phyloP scores from a whole-genome alignment of 208 protist species.

The Trypanosoma platydactyli region DNA sequence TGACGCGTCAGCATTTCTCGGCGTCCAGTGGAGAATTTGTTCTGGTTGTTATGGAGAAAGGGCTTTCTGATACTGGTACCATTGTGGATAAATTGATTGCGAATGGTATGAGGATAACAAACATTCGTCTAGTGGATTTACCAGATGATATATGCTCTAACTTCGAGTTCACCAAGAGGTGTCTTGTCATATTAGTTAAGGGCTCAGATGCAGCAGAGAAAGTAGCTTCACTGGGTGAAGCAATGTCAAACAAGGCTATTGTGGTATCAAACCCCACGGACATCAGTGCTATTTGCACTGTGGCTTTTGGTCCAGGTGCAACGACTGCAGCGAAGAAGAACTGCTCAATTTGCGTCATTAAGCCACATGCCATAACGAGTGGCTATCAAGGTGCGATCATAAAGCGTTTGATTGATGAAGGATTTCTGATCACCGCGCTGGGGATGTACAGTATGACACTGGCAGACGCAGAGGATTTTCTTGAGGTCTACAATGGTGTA shows the following conservation, averaged over 20 bases:
- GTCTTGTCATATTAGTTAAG: slow-evolving; percentile 57
- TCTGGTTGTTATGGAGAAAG: slow-evolving; percentile 54
- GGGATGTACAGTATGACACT: slow-evolving; percentile 86
- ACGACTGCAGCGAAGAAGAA: slow-evolving; percentile 84
- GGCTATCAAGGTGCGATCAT: slow-evolving; percentile 90
- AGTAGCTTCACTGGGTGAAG: slow-evolving; percentile 24
- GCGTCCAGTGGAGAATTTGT: slow-evolving; percentile 59
- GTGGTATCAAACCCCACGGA: slow-evolving; percentile 46
- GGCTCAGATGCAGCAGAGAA: slow-evolving; percentile 69
- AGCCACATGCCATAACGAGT: slow-evolving; percentile 93
- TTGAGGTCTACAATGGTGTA: slow-evolving; percentile 97
- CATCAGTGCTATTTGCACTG: slow-evolving; percentile 31
- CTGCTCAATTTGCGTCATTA: slow-evolving; percentile 94
- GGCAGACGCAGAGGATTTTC: slow-evolving; percentile 94
- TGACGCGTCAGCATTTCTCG: slow-evolving; percentile 70
- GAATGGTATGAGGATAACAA: slow-evolving; percentile 65
- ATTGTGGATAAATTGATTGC: slow-evolving; percentile 55
- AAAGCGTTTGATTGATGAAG: slow-evolving; percentile 86
- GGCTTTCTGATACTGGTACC: slow-evolving; percentile 38
- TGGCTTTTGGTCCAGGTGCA: slow-evolving; percentile 54
- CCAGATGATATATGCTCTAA: slow-evolving; percentile 40
- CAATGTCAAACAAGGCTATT: slow-evolving; percentile 38
- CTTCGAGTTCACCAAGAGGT: slow-evolving; percentile 35
- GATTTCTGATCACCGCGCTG: slow-evolving; percentile 92
- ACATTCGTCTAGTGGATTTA: slow-evolving; percentile 72